Conservation (phyloP, 1,139 yeast species). For the Neolecta irregularis region DNA sequence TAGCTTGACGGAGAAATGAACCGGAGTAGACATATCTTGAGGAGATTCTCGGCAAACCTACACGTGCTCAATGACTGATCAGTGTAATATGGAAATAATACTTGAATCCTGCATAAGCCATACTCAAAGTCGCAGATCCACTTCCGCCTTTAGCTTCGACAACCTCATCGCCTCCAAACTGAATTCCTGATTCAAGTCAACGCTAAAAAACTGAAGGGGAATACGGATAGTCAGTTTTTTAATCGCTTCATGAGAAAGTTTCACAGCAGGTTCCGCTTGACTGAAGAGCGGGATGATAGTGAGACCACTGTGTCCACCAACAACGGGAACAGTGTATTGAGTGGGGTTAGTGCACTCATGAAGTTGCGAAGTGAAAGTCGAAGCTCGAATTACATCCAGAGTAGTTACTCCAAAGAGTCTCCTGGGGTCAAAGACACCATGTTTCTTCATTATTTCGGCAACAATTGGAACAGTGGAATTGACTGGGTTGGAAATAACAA, state of each 20-base stretch:
- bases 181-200: constrained; percentile 84
- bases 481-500: constrained; percentile 85
- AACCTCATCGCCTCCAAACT: constrained; percentile 95
- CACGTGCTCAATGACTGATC: constrained; percentile 18
- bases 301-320: constrained; percentile 95
- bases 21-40: constrained; percentile 27
- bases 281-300: constrained; percentile 84
- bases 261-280: constrained; percentile 37
- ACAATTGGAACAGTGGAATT: constrained; percentile 92
- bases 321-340: constrained; percentile 57
- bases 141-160: constrained; percentile 90
- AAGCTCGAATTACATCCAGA: constrained; percentile 77
- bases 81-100: not conserved
- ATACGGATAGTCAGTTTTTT: constrained; percentile 56
- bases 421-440: constrained; percentile 62
- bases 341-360: constrained; percentile 33
- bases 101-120: constrained; percentile 48
- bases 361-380: constrained; percentile 54
- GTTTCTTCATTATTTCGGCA: constrained; percentile 47
- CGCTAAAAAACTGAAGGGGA: too few relatives aligned
- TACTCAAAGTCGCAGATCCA: constrained; percentile 87
- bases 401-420: constrained; percentile 86
- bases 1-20: constrained; percentile 32
- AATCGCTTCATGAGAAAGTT: constrained; percentile 38
- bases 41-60: constrained; percentile 66